Conservation (phyloP, 306 rosid genomes). For the Biancaea sappan region DNA sequence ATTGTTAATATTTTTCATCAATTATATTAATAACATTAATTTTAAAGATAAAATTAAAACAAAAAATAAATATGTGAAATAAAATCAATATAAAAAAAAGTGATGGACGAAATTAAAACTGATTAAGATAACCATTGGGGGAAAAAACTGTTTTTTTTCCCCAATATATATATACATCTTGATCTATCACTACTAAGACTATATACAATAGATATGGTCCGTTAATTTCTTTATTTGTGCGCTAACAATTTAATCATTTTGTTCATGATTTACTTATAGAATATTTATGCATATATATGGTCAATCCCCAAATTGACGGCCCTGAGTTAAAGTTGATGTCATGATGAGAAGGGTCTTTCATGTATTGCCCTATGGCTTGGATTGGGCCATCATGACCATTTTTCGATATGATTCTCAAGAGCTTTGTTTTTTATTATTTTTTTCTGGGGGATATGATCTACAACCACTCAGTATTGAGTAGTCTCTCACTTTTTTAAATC, state of each 20-base stretch:
- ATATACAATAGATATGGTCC: too few relatives aligned
- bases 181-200: too few relatives aligned
- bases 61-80: too few relatives aligned
- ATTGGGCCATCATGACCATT: not conserved
- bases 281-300: not conserved
- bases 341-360: not conserved
- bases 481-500: not conserved
- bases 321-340: not conserved
- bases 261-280: not conserved
- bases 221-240: not conserved
- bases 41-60: too few relatives aligned
- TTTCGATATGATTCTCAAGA: not conserved
- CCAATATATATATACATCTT: too few relatives aligned
- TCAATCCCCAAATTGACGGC: not conserved
- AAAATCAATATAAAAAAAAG: too few relatives aligned
- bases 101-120: too few relatives aligned
- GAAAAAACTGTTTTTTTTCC: too few relatives aligned
- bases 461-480: not conserved
- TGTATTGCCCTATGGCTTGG: not conserved
- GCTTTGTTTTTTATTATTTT: not conserved
- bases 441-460: too few relatives aligned
- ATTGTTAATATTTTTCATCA: too few relatives aligned
- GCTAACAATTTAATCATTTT: slow-evolving; percentile 5
- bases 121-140: too few relatives aligned
- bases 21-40: too few relatives aligned